phyloP scores from a whole-genome alignment of 192 early-diverging fungal genomes.

The Geranomyces michiganensis region DNA sequence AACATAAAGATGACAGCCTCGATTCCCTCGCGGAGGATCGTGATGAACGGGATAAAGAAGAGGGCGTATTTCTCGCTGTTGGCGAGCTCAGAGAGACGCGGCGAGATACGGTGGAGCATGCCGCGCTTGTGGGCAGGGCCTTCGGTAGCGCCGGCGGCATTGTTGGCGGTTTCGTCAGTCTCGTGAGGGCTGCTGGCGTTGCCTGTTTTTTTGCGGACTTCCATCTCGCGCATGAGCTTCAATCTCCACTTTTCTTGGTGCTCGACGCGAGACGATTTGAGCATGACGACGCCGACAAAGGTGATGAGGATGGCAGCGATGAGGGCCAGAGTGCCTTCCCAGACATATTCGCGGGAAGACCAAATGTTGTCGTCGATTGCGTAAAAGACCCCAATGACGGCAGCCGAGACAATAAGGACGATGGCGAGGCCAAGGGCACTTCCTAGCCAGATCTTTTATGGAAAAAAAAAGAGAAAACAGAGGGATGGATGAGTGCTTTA shows the following conservation, averaged over 20 bases:
- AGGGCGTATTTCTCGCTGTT: constrained; percentile 53
- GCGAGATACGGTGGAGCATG: neutral
- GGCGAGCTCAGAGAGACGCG: neutral
- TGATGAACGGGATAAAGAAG: constrained; percentile 82
- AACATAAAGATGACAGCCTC: constrained; percentile 90
- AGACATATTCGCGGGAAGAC: constrained; percentile 63
- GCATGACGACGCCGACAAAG: constrained; percentile 80
- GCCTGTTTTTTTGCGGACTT: constrained; percentile 10
- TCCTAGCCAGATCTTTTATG: constrained; percentile 83
- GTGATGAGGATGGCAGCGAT: constrained; percentile 80
- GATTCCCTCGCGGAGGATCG: constrained; percentile 83
- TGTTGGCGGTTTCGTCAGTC: neutral
- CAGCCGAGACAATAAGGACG: constrained; percentile 69
- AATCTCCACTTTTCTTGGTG: constrained; percentile 39
- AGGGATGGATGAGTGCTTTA: too few species aligned
- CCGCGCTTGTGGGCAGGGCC: neutral
- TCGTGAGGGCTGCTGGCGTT: neutral
- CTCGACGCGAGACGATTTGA: constrained; percentile 55
- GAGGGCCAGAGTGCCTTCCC: constrained; percentile 83
- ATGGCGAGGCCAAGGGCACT: constrained; percentile 67
- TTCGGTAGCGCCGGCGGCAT: neutral
- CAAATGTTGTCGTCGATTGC: constrained; percentile 50
- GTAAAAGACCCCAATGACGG: constrained; percentile 82
- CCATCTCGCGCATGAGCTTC: constrained; percentile 44
- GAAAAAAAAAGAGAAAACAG: neutral